Evolutionary conservation across 139 green algal species (phyloP), one percentile per base, ranked within the genome.

Genomic region (Axilococcus clingmanii): DNA sequence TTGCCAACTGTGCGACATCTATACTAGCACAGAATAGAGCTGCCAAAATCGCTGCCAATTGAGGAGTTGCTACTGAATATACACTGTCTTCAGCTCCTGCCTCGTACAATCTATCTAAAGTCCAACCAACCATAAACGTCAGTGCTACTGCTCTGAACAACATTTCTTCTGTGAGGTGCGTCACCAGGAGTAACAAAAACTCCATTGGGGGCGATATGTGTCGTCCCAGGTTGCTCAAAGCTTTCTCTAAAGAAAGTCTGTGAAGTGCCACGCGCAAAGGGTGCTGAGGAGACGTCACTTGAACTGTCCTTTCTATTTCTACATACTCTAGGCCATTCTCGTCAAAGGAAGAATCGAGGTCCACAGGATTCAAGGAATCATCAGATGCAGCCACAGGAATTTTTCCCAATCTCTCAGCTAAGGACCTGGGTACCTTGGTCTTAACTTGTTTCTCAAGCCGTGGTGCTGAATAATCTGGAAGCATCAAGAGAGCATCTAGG

Each of bases 121-220:
- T 34, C 75, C 75, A 83, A 16, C 55, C 19, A 0, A 55, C 64
- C 2, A 68, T 48, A 28, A 74, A 58, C 27, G 62, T 72, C 2
- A 84, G 59, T 22, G 52, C 35, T 17, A 82, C 55, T 6, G 57
- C 76, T 5, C 76, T 51, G 57, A 77, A 83, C 45, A 76, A 53
- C 73, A 81, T 81, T 63, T 84, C 76, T 24, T 77, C 69, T 8
- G 62, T 71, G 34, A 69, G 32, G 6, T 54, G 42, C 7, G 42
- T 48, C 8, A 62, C 56, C 17, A 50, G 42, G 45, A 72, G 32
- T 34, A 81, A 49, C 59, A 69, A 51, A 28, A 71, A 22, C 25
- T 72, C 52, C 19, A 64, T 22, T 4, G 56, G 55, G 17, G 60
- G 41, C 7, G 28, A 20, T 33, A 68, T 38, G 25, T 55, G n/a